phyloP scores from a whole-genome alignment of 768 basidiomycete species.

The Sistotremastrum suecicum region DNA sequence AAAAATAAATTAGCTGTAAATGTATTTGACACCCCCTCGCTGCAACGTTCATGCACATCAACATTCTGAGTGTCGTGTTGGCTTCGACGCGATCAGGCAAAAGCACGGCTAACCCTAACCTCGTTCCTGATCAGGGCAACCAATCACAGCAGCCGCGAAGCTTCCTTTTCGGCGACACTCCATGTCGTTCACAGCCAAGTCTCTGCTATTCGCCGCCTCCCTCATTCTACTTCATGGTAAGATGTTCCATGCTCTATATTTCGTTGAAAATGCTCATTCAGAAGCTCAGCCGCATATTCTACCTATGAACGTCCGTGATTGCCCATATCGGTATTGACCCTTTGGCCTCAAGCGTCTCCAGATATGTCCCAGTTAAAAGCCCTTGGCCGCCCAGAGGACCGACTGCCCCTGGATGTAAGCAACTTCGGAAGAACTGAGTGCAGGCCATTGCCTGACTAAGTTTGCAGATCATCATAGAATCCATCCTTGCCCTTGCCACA shows the following conservation, averaged over 20 bases:
- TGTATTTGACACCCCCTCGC: too few relatives aligned
- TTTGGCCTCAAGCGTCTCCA: slow-evolving; percentile 16
- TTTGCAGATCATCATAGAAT: slow-evolving; percentile 52
- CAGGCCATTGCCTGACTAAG: background rate
- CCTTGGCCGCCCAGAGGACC: slow-evolving; percentile 53
- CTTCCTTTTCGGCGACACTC: too few relatives aligned
- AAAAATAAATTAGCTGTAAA: too few relatives aligned
- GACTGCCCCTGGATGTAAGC: slow-evolving; percentile 41
- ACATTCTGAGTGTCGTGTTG: too few relatives aligned
- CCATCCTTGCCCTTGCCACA: slow-evolving; percentile 44
- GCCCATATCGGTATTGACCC: background rate
- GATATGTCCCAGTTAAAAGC: slow-evolving; percentile 70
- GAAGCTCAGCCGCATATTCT: slow-evolving; percentile 53
- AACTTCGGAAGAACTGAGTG: background rate
- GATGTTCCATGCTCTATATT: slow-evolving; percentile 5
- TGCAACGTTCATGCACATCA: too few relatives aligned
- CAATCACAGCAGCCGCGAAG: too few relatives aligned
- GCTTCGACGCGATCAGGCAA: too few relatives aligned
- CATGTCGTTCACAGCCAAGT: too few relatives aligned
- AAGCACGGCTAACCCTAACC: too few relatives aligned
- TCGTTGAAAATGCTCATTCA: slow-evolving; percentile 1
- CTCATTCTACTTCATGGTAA: slow-evolving; percentile 42
- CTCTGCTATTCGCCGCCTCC: slow-evolving; percentile 15
- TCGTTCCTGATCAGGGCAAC: too few relatives aligned
- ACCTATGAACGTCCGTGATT: slow-evolving; percentile 57